These are phyloP conservation scores for Gyrodon lividus DNA, from an alignment of 768 basidiomycete species.

Conservation along the genomic window DNA sequence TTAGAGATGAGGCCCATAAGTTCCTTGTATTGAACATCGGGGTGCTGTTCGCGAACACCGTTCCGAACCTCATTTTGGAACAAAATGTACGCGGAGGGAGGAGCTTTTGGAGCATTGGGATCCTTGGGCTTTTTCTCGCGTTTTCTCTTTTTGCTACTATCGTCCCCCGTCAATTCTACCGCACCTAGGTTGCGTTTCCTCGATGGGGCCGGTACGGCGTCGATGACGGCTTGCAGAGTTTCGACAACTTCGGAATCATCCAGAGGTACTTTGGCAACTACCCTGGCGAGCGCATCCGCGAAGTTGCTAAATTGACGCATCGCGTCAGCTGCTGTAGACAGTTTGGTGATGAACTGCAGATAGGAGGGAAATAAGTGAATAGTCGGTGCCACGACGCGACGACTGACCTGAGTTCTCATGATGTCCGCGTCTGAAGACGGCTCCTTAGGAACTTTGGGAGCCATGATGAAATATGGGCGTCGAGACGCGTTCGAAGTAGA, in stretches of 20 bases:
- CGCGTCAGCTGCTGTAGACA: conserved; percentile 56
- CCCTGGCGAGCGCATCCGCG: conserved; percentile 58
- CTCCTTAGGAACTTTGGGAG: conserved; percentile 27
- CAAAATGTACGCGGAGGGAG: conserved; percentile 88
- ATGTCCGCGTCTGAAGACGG: conserved; percentile 25
- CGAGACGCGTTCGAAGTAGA: conserved; percentile 27
- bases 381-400: conserved; percentile 8
- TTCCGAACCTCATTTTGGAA: conserved; percentile 91
- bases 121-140: conserved; percentile 70
- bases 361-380: conserved; percentile 22
- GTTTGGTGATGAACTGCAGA: conserved; percentile 52
- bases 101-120: conserved; percentile 92
- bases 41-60: conserved; percentile 63
- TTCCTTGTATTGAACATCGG: conserved; percentile 66
- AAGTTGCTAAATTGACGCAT: conserved; percentile 62
- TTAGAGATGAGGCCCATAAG: conserved; percentile 69
- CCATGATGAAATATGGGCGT: conserved; percentile 18
- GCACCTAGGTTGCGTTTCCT: conserved; percentile 53
- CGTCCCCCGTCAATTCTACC: conserved; percentile 36
- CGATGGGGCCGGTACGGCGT: conserved; percentile 31
- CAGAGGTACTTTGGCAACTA: conserved; percentile 40
- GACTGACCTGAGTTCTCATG: conserved; percentile 31
- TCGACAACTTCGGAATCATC: conserved; percentile 31
- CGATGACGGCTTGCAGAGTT: conserved; percentile 28
- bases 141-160: conserved; percentile 36